These are phyloP conservation scores for Lathyrus aphaca DNA, from an alignment of 306 rosid genomes.

Conservation along the genomic window DNA sequence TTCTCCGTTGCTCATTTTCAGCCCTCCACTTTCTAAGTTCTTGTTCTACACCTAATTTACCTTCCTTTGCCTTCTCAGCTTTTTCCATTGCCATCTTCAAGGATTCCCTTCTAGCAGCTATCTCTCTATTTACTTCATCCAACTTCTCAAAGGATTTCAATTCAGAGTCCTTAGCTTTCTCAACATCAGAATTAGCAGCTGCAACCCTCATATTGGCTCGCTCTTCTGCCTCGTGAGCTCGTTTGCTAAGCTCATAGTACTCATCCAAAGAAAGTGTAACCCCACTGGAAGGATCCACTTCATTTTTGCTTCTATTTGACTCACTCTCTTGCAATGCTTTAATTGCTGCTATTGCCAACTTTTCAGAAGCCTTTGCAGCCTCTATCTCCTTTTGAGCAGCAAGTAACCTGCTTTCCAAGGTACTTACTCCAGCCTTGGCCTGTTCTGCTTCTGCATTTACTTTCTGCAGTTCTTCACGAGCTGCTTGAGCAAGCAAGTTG, in stretches of 20 bases:
- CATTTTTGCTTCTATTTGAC: slow-evolving; percentile 54
- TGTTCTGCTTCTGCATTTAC: slow-evolving; percentile 85
- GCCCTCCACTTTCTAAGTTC: slow-evolving; percentile 96
- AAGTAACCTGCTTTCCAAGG: slow-evolving; percentile 79
- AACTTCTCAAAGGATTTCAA: slow-evolving; percentile 71
- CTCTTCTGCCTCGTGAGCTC: slow-evolving; percentile 95
- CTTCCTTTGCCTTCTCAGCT: slow-evolving; percentile 98
- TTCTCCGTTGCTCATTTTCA: slow-evolving; percentile 80
- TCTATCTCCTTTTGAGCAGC: slow-evolving; percentile 95
- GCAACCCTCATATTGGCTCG: slow-evolving; percentile 77
- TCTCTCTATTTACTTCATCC: slow-evolving; percentile 76
- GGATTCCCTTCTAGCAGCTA: slow-evolving; percentile 75
- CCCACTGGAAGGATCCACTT: slow-evolving; percentile 61
- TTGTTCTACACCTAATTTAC: slow-evolving; percentile 93
- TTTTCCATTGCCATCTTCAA: slow-evolving; percentile 79
- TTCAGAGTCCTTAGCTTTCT: slow-evolving; percentile 82
- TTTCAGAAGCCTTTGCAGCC: slow-evolving; percentile 94
- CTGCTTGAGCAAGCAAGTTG: slow-evolving; percentile 69
- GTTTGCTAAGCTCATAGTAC: slow-evolving; percentile 92
- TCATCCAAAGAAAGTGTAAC: slow-evolving; percentile 87
- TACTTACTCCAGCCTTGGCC: slow-evolving; percentile 93
- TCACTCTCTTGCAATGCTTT: slow-evolving; percentile 96
- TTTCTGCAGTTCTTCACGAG: slow-evolving; percentile 74
- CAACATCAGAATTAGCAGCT: slow-evolving; percentile 74
- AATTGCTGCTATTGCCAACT: slow-evolving; percentile 84